Evolutionary conservation across 257 asterid genomes (phyloP).

Genomic region (Nicotiana undulata): DNA sequence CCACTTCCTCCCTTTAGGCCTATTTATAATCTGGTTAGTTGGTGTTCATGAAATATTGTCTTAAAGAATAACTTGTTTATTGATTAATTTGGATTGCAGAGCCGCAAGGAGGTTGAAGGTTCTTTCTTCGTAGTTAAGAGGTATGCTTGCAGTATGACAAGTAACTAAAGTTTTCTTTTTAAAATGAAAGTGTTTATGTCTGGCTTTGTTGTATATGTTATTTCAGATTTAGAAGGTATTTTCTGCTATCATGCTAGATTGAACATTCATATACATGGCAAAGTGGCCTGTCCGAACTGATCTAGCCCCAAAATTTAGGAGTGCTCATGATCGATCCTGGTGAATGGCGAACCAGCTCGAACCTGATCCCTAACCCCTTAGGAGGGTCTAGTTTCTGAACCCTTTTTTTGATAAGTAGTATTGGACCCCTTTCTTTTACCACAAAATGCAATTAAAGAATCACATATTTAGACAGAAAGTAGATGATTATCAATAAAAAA

Average conservation of each 20-base stretch:
- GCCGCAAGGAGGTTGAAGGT: constrained; percentile 87
- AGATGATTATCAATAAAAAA: neutral
- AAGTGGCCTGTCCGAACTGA: neutral
- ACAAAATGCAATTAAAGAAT: neutral
- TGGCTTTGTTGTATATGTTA: neutral
- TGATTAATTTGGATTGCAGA: constrained; percentile 29
- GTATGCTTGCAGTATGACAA: constrained; percentile 21
- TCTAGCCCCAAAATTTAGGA: neutral
- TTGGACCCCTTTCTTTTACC: neutral
- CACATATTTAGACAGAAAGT: neutral
- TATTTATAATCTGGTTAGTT: neutral
- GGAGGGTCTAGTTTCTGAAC: neutral
- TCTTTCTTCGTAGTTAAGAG: constrained; percentile 83
- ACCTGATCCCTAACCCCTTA: neutral
- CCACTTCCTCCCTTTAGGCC: neutral
- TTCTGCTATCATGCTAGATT: neutral
- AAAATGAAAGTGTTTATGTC: neutral
- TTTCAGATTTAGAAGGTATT: neutral
- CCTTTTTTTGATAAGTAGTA: neutral
- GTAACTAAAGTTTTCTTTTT: neutral
- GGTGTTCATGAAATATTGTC: neutral
- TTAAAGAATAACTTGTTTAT: neutral
- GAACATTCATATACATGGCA: neutral
- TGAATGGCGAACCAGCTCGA: neutral
- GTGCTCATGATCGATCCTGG: neutral